A percentile compares a stretch with the other conserved stretches of the same genome.
Conservation (phyloP, 1,284 basidiomycete genomes). For the Sporisorium exsertum region DNA sequence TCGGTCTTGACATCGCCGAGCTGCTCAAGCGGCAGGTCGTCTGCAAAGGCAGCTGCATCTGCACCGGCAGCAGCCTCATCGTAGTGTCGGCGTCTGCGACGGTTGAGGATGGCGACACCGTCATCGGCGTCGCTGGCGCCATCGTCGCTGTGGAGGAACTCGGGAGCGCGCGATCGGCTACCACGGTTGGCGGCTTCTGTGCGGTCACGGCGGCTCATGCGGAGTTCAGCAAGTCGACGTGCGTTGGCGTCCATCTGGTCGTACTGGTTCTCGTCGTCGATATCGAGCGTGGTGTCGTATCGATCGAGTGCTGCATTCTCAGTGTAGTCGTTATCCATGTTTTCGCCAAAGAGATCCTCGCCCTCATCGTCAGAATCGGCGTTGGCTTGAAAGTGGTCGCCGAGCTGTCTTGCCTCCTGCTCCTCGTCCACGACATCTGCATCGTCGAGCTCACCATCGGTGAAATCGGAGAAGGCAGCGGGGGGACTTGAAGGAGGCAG, state of each 20-base stretch:
- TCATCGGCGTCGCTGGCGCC: constrained; percentile 67
- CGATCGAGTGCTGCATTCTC: constrained; percentile 83
- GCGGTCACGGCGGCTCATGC: constrained; percentile 89
- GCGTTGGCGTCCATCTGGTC: constrained; percentile 80
- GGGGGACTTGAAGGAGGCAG: constrained; percentile 66
- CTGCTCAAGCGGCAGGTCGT: constrained; percentile 95
- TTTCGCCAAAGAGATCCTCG: constrained; percentile 91
- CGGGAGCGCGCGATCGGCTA: constrained; percentile 79
- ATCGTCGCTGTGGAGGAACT: constrained; percentile 83
- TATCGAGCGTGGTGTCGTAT: constrained; percentile 82
- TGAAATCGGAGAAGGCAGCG: constrained; percentile 62
- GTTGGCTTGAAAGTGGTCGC: constrained; percentile 74
- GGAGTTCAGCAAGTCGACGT: constrained; percentile 85
- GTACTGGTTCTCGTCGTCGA: constrained; percentile 83
- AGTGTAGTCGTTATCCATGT: constrained; percentile 84
- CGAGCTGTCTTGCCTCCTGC: constrained; percentile 55
- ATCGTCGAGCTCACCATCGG: constrained; percentile 56
- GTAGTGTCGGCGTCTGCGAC: constrained; percentile 70
- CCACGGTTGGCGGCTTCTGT: constrained; percentile 75
- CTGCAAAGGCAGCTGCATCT: constrained; percentile 73
- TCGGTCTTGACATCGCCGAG: constrained; percentile 97
- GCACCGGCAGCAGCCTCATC: constrained; percentile 72
- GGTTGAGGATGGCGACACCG: constrained; percentile 65
- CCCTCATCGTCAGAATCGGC: constrained; percentile 79
- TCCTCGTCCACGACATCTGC: constrained; percentile 64